Evolutionary conservation across 495 filamentous ascomycete species (phyloP), one percentile per base, ranked within the genome.

Genomic region (Xylaria flabelliformis): DNA sequence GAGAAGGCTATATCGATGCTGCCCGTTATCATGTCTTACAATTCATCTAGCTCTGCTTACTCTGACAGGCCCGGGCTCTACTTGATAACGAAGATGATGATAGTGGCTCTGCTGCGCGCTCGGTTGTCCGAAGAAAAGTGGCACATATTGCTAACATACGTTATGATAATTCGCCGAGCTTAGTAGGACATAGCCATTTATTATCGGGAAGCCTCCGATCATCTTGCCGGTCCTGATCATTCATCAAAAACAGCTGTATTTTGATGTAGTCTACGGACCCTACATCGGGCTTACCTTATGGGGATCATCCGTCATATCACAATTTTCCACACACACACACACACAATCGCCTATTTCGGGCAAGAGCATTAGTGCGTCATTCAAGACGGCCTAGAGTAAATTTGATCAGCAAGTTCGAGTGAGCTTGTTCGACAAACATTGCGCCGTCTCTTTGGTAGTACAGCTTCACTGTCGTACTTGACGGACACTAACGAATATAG

Each of bases 231-330:
- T 48, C 67, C 42, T 56, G 34, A 39, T 71, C 48, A 6, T 41
- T 34, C 12, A 56, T 64, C 29, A 53, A 21, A 29, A 32, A 42
- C 32, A 15, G 58, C 62, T 39, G 69, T 19, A n/a, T 56, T 39
- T 32, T 46, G 48, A 61, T 44, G n/a, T 51, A 58, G 41, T 32
- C 26, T 24, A 36, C 48, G 59, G 69, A 44, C 69, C 61, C 15
- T 63, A 34, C 46, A n/a, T 71, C 69, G 69, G 69, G 59, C 21
- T 71, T 71, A 19, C 69, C 59, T 21, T 21, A 71, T 64, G 69
- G 59, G 61, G 69, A 64, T 34, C 44, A 13, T 56, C 59, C 69
- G 69, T 62, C 36, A 17, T 56, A 64, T 69, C 21, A 26, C 53
- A 59, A 46, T 69, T 24, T 36, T 59, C 32, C 39, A 36, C 41